Evolutionary conservation across 345 rosid species (phyloP).

Genomic region (Euphorbia lathyris): DNA sequence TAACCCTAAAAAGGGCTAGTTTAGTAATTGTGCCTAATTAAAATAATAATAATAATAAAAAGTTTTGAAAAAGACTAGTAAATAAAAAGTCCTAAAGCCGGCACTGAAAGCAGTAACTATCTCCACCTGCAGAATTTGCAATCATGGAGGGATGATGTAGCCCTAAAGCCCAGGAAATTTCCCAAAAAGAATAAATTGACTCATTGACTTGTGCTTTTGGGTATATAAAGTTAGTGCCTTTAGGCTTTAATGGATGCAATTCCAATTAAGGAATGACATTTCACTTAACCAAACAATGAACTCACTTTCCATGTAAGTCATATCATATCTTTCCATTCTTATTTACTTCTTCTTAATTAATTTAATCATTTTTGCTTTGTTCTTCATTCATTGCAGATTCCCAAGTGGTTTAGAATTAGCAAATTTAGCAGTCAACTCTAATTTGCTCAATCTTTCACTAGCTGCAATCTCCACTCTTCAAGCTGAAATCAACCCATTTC

Average conservation of each 20-base stretch:
- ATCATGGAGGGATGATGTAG: too few species aligned
- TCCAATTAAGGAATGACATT: background rate
- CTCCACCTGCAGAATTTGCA: too few species aligned
- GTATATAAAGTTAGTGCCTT: background rate
- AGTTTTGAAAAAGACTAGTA: too few species aligned
- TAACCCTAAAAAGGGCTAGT: too few species aligned
- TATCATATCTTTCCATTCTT: background rate
- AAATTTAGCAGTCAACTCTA: conserved; percentile 47
- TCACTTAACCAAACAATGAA: background rate
- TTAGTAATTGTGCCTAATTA: too few species aligned
- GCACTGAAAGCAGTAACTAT: too few species aligned
- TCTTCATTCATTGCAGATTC: conserved; percentile 26
- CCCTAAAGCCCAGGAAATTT: too few species aligned
- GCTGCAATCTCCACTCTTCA: conserved; percentile 27
- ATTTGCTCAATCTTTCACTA: conserved; percentile 41
- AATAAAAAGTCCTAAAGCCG: too few species aligned
- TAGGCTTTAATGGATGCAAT: background rate
- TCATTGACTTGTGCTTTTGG: background rate
- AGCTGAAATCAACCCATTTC: conserved; percentile 7
- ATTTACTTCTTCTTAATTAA: background rate
- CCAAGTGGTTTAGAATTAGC: conserved; percentile 41
- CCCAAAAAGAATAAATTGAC: background rate
- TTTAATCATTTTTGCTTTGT: background rate
- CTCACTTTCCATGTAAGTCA: conserved; percentile 13
- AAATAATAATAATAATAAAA: too few species aligned